Percentiles rank a stretch among this genome's conserved stretches.
phyloP scores from a whole-genome alignment of 2,329 filamentous ascomycete species.

The Hypoxylon sp. region DNA sequence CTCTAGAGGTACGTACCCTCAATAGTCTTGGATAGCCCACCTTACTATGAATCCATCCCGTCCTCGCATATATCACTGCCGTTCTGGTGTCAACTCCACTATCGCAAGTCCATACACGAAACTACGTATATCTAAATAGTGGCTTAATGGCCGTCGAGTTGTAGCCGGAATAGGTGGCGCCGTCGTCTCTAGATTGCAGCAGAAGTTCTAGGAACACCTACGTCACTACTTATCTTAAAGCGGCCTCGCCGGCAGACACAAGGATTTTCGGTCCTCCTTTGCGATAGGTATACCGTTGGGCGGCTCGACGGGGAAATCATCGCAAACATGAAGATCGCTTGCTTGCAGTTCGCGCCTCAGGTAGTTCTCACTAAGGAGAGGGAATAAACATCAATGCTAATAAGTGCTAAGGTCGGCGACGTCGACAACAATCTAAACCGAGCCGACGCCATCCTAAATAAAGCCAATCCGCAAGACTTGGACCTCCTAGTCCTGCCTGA shows the following conservation, averaged over 20 bases:
- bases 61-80: constrained; percentile 18
- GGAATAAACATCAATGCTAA: too few species aligned
- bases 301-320: too few species aligned
- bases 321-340: constrained; percentile 70
- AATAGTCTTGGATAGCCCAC: background rate
- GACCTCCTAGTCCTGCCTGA: constrained; percentile 83
- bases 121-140: background rate
- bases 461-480: constrained; percentile 66
- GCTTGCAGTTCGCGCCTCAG: constrained; percentile 79
- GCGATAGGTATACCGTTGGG: too few species aligned
- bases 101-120: background rate
- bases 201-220: constrained; percentile 5
- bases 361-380: too few species aligned
- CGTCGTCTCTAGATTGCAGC: background rate
- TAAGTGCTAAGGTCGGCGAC: constrained; percentile 67
- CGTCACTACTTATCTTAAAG: constrained; percentile 2
- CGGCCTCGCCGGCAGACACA: too few species aligned
- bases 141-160: constrained; percentile 7
- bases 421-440: constrained; percentile 78
- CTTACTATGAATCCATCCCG: constrained; percentile 5
- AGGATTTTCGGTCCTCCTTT: too few species aligned
- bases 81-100: constrained; percentile 11
- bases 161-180: constrained; percentile 15
- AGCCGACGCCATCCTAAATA: constrained; percentile 74
- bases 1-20: constrained; percentile 5